Base-by-base conservation (phyloP, 2,329 filamentous ascomycete genomes). In the Alternaria triticimaculans region DNA sequence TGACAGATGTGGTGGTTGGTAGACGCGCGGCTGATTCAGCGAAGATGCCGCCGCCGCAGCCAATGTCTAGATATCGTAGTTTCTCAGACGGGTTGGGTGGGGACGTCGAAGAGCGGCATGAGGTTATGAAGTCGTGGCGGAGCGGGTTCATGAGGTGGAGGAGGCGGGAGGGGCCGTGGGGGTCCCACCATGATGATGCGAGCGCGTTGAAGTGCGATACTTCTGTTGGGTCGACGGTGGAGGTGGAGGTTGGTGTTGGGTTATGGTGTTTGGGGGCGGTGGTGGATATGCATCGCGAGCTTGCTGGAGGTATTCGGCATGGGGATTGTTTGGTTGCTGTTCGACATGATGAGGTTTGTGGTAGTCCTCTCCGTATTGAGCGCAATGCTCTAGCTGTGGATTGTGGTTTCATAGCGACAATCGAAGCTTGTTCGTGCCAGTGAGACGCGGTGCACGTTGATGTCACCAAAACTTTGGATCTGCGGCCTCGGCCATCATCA, bases 101-200 rank as follows among this genome's bases (percentile, higher is more conserved):
- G 9, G 80, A 65, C 20, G 81, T 75, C 50, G 83, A 81, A 63
- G 67, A 53, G 82, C 81, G 87, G 77, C 95, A 97, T 66, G 84
- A 82, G 21, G 86, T 86, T 79, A 97, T 96, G 82, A 98, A 98
- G 81, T 94, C 90, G 83, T 98, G 94, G 33, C 96, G 94, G 49
- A 97, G 88, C 2, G 96, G 96, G 82, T 99, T 98, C 95, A 99
- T 98, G 70, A 97, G 90, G 81, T 99, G 96, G 3, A 99, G 89
- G 62, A 97, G 89, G 43, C 95, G 89, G 5, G 94, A 97, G 7
- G 95, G 91, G 55, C 96, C 96, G 77, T 97, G 90, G 2, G 95
- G 92, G 81, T 98, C 94, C 96, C 96, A 99, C 96, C 96, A 99
- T 74, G 91, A 91, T 69, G 92, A 92, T 69, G 96, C 96, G 75